Conservation (phyloP, 2,329 filamentous ascomycete genomes). For the Penicillium expansum region DNA sequence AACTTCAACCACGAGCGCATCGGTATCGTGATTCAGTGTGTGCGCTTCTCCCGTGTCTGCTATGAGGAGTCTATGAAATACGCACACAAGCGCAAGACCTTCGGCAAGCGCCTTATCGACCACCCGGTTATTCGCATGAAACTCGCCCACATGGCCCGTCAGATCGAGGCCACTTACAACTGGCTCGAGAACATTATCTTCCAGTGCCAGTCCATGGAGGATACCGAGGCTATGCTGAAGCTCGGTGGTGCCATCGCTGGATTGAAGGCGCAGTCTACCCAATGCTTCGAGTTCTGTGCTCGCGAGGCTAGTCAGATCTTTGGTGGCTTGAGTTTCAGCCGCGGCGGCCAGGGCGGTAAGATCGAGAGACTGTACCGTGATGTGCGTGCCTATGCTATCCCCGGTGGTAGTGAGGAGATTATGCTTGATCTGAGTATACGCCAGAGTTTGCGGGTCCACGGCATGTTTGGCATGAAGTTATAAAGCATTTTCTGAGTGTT, state of each 20-base stretch:
- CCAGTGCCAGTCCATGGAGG: slow-evolving; percentile 89
- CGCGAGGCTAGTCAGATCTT: slow-evolving; percentile 97
- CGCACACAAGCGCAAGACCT: slow-evolving; percentile 93
- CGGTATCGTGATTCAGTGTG: slow-evolving; percentile 95
- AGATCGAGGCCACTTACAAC: slow-evolving; percentile 94
- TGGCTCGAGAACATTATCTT: slow-evolving; percentile 96
- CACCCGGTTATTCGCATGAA: slow-evolving; percentile 97
- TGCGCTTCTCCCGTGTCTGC: slow-evolving; percentile 94
- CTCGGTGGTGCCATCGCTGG: slow-evolving; percentile 91
- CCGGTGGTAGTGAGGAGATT: slow-evolving; percentile 94
- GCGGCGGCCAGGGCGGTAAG: slow-evolving; percentile 93
- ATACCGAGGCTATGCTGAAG: slow-evolving; percentile 92
- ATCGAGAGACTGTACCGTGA: slow-evolving; percentile 93
- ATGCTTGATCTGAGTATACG: slow-evolving; percentile 97
- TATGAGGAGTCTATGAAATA: slow-evolving; percentile 97
- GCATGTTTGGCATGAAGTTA: slow-evolving; percentile 93
- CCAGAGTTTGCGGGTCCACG: slow-evolving; percentile 82
- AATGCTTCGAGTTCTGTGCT: slow-evolving; percentile 97
- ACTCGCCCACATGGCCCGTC: slow-evolving; percentile 95
- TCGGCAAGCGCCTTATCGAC: slow-evolving; percentile 93
- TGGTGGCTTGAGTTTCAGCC: slow-evolving; percentile 85
- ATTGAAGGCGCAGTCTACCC: slow-evolving; percentile 89
- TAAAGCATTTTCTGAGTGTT: slow-evolving; percentile 3
- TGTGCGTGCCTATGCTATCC: slow-evolving; percentile 93
- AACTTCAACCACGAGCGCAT: slow-evolving; percentile 99